Base-by-base conservation (phyloP, 2,329 filamentous ascomycete species). In the Colletotrichum salicis region DNA sequence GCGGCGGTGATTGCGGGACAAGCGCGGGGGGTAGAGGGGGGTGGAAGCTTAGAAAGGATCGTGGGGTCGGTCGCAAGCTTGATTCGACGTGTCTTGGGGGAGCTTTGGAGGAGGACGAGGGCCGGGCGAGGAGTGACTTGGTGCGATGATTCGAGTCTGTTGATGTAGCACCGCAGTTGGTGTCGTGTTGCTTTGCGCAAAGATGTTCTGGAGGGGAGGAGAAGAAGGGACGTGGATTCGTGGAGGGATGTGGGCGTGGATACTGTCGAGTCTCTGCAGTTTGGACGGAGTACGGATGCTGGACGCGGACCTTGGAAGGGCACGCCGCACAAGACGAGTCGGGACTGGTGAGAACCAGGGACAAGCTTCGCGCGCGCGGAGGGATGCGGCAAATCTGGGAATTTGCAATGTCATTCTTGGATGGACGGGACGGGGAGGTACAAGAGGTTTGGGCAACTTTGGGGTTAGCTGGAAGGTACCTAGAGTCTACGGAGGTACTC, bases 311-410 rank as follows among this genome's bases (percentile, higher is more conserved):
- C 41, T 48, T 48, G 57, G 57, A 63, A 67, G 58, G 51, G 58
- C 70, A 29, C 27, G 27, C 27, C 27, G 27, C 27, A 64, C 63
- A 59, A 60, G 65, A 59, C 65, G 56, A 64, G 55, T n/a, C 7
- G 15, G 41, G 41, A n/a, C 15, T n/a, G n/a, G 41, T n/a, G 19
- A 48, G 41, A 48, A 35, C 59, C 63, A 71, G 69, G 69, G 65
- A 69, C 65, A 60, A 72, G 70, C 65, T 70, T 72, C 65, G 65
- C 45, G 22, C 15, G 63, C 10, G 66, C n/a, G 51, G 35, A 48
- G 57, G 33, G 35, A 35, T 29, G 57, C 31, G n/a, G 48, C 27
- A 64, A 57, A 57, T 60, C 59, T 61, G 64, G 52, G 59, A 64
- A 71, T 69, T 69, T 55, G 58, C 59, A 64, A 69, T 60, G 33